Percentiles rank a stretch among this genome's conserved stretches.
These are phyloP conservation scores for Sclerotinia borealis DNA, from an alignment of 2,329 filamentous ascomycete genomes.

Conservation along the genomic window DNA sequence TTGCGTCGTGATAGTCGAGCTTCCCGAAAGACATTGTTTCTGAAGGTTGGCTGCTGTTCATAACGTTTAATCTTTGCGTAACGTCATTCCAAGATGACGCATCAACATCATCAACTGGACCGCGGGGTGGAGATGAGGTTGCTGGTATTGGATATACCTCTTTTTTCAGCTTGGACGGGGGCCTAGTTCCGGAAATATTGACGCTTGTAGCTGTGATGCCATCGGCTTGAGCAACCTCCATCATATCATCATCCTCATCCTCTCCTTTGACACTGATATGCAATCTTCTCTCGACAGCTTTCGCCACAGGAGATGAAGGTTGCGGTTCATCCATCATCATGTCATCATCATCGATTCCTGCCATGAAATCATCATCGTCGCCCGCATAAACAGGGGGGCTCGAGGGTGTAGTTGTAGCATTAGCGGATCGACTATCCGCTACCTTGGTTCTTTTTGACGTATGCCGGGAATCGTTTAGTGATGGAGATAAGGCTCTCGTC, in stretches of 20 bases:
- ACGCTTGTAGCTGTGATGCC: constrained; percentile 65
- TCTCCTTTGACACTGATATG: constrained; percentile 56
- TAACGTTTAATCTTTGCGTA: constrained; percentile 77
- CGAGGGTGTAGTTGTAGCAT: constrained; percentile 34
- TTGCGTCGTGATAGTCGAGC: constrained; percentile 72
- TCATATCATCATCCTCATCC: constrained; percentile 71
- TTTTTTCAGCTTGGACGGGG: constrained; percentile 69
- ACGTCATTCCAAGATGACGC: constrained; percentile 84
- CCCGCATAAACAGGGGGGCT: constrained; percentile 42
- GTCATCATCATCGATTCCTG: constrained; percentile 56
- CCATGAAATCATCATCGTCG: constrained; percentile 52
- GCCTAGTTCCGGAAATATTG: constrained; percentile 77
- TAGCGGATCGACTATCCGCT: constrained; percentile 38
- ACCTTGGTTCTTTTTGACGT: constrained; percentile 52
- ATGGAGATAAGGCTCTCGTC: constrained; percentile 73
- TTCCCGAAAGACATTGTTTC: constrained; percentile 68
- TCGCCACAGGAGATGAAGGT: constrained; percentile 80
- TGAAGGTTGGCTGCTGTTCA: constrained; percentile 64
- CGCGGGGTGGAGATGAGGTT: constrained; percentile 68
- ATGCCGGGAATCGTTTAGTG: constrained; percentile 45
- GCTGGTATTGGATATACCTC: constrained; percentile 62
- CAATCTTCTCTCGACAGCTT: constrained; percentile 67
- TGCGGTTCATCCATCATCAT: constrained; percentile 80
- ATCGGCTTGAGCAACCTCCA: constrained; percentile 77
- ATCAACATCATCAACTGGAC: constrained; percentile 58